These are phyloP conservation scores for Sporothrix schenckii DNA, from an alignment of 2,329 filamentous ascomycete species.

Conservation along the genomic window DNA sequence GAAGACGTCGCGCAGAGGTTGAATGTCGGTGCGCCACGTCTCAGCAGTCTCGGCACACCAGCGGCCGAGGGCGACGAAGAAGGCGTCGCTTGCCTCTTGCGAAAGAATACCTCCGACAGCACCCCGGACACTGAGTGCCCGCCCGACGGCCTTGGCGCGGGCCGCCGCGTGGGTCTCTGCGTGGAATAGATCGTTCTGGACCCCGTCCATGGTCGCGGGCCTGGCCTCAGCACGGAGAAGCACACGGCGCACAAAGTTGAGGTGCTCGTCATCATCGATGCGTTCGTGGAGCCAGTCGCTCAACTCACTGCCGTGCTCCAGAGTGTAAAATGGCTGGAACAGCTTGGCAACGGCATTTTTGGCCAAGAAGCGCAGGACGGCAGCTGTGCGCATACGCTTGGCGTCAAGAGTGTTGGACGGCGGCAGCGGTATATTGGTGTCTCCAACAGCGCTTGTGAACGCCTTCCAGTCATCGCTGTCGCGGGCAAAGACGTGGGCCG, in stretches of 20 bases:
- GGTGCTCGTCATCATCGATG: background rate
- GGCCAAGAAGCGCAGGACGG: constrained; percentile 18
- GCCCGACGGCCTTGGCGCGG: background rate
- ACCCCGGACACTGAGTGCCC: background rate
- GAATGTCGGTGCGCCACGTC: background rate
- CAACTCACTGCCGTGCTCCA: background rate
- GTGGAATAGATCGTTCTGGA: no score
- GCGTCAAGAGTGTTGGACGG: constrained; percentile 16
- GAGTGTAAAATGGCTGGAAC: constrained; percentile 28
- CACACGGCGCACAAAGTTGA: constrained; percentile 2
- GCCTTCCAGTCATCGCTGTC: background rate
- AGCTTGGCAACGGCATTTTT: background rate
- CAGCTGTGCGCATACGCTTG: constrained; percentile 28
- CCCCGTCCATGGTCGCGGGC: no score
- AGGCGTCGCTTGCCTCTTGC: background rate
- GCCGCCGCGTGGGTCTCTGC: background rate
- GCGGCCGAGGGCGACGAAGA: background rate
- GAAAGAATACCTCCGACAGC: background rate
- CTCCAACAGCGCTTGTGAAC: background rate
- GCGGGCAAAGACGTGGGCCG: background rate
- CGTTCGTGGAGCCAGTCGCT: background rate
- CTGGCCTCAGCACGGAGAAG: background rate
- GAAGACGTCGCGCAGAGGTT: background rate
- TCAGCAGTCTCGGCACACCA: constrained; percentile 5
- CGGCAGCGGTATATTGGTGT: constrained; percentile 5